Base-by-base conservation (phyloP, 2,329 filamentous ascomycete species). In the Xylariales sp. region DNA sequence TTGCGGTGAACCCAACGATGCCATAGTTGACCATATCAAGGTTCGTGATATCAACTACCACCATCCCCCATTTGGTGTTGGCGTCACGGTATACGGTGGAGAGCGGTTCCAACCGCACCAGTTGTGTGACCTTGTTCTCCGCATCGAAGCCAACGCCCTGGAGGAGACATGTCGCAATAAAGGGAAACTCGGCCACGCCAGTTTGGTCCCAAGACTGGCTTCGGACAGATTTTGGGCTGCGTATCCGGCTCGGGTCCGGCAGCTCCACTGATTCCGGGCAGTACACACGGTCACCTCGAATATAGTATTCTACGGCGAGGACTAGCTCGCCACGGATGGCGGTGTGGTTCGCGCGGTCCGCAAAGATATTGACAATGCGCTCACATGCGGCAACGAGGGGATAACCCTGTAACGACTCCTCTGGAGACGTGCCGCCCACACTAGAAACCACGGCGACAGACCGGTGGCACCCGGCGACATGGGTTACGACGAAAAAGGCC, bases 41-140 rank as follows among this genome's bases (percentile, higher is more conserved):
- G 12, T 50, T 36, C 4, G 47, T 50, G 29, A 48, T 47, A 20
- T 50, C 44, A n/a, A 48, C 13, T 14, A 50, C 37, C 12, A 47
- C 46, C 47, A 50, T 50, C 10, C 47, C 47, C 47, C 47, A 50
- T 25, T 48, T 44, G 16, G 44, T 20, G 40, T 40, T 38, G 11
- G 38, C 29, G 40, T 50, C 47, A 24, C 47, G 47, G 13, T 50
- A 50, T 15, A 50, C 47, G 10, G 44, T 49, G 5, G 37, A 44
- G 11, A 49, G 37, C n/a, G 46, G 47, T 23, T 50, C 47, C 5
- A 28, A 39, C n/a, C 33, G 43, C n/a, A 30, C 36, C 6, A 29
- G 37, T n/a, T 14, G 36, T 11, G 17, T 37, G 15, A 31, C 39
- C 10, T 40, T 30, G 6, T 8, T 16, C 29, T 25, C 31, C 12